These are phyloP conservation scores for Ceratobasidium sp. DNA, from an alignment of 1,284 basidiomycete species.

Conservation along the genomic window DNA sequence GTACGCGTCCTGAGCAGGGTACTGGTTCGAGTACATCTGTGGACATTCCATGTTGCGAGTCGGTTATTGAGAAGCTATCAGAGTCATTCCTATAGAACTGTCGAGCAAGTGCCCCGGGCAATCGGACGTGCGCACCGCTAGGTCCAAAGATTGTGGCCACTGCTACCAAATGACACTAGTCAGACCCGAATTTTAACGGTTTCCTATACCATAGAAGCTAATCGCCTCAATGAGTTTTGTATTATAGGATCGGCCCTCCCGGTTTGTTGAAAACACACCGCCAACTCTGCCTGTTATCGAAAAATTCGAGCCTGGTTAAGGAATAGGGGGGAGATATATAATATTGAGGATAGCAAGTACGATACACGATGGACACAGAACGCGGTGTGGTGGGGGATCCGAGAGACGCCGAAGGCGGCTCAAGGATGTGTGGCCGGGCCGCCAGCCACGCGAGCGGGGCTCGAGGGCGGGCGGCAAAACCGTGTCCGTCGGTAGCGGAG, in stretches of 20 bases:
- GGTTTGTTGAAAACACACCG: conserved; percentile 66
- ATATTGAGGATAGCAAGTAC: no score
- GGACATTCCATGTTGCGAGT: neutral
- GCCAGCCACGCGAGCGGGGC: no score
- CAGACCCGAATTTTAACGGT: neutral
- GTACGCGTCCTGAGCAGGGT: conserved; percentile 7
- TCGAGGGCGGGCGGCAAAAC: no score
- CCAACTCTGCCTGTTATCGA: no score
- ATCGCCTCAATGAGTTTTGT: conserved; percentile 69
- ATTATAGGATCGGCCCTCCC: conserved; percentile 72
- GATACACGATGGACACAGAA: no score
- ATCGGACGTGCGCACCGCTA: conserved; percentile 71
- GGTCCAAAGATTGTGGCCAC: conserved; percentile 79
- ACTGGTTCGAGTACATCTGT: conserved; percentile 12
- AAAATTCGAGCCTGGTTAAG: no score
- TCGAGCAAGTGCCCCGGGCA: conserved; percentile 73
- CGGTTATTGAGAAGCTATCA: no score
- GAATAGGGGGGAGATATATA: no score
- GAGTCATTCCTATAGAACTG: conserved; percentile 71
- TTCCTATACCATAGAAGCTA: conserved; percentile 35
- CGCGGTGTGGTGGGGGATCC: no score
- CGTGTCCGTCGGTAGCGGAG: no score
- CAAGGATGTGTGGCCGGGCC: no score
- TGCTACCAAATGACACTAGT: conserved; percentile 54
- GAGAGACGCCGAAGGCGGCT: no score